Conservation (phyloP, 305 asterid species). For the Fraxinus sp. region DNA sequence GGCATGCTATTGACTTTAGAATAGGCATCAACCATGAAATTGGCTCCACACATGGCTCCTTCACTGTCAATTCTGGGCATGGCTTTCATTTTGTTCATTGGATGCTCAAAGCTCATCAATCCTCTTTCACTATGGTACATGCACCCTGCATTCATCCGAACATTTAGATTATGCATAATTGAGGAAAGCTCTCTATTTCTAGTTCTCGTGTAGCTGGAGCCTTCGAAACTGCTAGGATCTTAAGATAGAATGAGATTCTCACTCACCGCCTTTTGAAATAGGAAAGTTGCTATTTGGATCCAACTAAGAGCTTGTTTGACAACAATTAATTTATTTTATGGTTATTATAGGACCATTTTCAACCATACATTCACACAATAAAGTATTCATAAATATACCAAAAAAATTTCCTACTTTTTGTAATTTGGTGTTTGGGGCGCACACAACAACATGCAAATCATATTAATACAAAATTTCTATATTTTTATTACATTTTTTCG, state of each 20-base stretch:
- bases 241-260: background rate
- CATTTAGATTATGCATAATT: background rate
- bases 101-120: constrained; percentile 75
- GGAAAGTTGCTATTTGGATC: no score
- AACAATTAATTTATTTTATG: no score
- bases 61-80: constrained; percentile 88
- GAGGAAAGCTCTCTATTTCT: background rate
- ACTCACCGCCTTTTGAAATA: background rate
- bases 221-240: background rate
- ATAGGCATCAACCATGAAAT: constrained; percentile 66
- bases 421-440: no score
- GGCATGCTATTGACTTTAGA: constrained; percentile 63
- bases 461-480: background rate
- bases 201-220: background rate
- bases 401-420: background rate
- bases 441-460: no score
- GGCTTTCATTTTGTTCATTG: constrained; percentile 74
- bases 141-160: constrained; percentile 50
- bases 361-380: no score
- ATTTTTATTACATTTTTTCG: no score
- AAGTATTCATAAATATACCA: no score
- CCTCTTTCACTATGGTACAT: constrained; percentile 77
- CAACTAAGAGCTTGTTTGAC: no score
- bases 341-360: no score
- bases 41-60: constrained; percentile 74